Base-by-base conservation (phyloP, 768 basidiomycete genomes). In the Boletales sp. region DNA sequence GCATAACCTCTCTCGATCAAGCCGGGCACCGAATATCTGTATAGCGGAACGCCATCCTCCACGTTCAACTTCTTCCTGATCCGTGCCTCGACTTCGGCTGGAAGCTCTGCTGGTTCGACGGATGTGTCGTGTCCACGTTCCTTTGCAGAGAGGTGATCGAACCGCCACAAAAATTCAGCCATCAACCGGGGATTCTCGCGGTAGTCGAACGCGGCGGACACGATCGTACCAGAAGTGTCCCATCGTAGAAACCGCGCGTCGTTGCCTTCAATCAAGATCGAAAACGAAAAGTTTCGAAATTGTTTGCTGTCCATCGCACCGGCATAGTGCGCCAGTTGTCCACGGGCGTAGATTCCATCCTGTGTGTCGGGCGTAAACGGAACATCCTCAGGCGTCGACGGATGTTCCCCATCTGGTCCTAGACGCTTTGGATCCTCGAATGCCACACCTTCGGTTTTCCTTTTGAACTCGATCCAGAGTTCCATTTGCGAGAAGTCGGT, bases 191-290 rank as follows among this genome's bases (percentile, higher is more conserved):
- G n/a, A n/a, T n/a, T n/a, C n/a, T n/a, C n/a, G n/a, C n/a, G n/a
- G n/a, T n/a, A n/a, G n/a, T n/a, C n/a, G n/a, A n/a, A n/a, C n/a
- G n/a, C n/a, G n/a, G n/a, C n/a, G n/a, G n/a, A n/a, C n/a, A n/a
- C n/a, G n/a, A n/a, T n/a, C n/a, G n/a, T n/a, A n/a, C 42, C 42
- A 13, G 58, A 42, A 7, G 65, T 65, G 50, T 74, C 72, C 66
- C 67, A 74, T 39, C 63, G 60, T 18, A 74, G 50, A 35, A 74
- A 60, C 4, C 69, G 56, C 1, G 65, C 67, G 36, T 33, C 33
- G 2, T 53, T 33, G 5, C 57, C 58, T 44, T 49, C 60, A 14
- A 74, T 51, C 25, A 64, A 45, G 9, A 70, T 25, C 2, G 58
- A 60, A 53, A 74, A 73, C 2, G 63, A 48, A 19, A 62, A 63